These are phyloP conservation scores for Rosa multiflora DNA, from an alignment of 306 rosid species.

Conservation along the genomic window DNA sequence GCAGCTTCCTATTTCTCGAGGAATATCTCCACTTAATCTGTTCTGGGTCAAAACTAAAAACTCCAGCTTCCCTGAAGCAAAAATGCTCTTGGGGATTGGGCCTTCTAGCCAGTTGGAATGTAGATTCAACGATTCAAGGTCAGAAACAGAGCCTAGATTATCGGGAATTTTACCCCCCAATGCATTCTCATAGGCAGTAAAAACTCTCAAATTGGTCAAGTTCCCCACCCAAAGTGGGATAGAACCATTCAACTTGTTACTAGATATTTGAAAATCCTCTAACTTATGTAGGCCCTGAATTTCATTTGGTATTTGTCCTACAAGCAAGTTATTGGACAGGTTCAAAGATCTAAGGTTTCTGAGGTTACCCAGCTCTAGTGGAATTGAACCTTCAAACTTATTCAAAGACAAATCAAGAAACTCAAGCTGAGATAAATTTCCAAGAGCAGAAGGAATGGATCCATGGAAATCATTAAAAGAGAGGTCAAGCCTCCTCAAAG, in stretches of 20 bases:
- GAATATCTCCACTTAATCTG: conserved; percentile 44
- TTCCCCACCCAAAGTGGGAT: conserved; percentile 87
- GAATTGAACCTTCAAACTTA: conserved; percentile 77
- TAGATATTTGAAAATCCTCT: conserved; percentile 77
- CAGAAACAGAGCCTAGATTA: conserved; percentile 65
- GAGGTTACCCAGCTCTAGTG: conserved; percentile 70
- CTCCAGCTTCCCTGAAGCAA: conserved; percentile 71
- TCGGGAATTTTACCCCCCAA: conserved; percentile 77
- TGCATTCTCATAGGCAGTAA: conserved; percentile 87
- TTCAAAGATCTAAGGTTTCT: conserved; percentile 75
- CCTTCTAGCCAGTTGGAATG: conserved; percentile 92
- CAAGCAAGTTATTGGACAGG: conserved; percentile 76
- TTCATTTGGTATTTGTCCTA: conserved; percentile 76
- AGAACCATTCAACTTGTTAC: conserved; percentile 77
- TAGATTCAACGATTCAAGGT: conserved; percentile 78
- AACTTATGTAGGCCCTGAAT: conserved; percentile 61
- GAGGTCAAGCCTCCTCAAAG: conserved; percentile 81
- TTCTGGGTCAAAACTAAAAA: conserved; percentile 90
- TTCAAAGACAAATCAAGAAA: conserved; percentile 84
- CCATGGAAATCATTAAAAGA: conserved; percentile 81
- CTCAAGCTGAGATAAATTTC: conserved; percentile 70
- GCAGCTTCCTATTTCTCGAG: conserved; percentile 56
- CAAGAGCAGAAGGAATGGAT: conserved; percentile 64
- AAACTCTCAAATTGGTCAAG: conserved; percentile 66
- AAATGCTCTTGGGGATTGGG: conserved; percentile 75